Evolutionary conservation across 2,329 filamentous ascomycete genomes (phyloP).

Genomic region (Aspergillus sp.): DNA sequence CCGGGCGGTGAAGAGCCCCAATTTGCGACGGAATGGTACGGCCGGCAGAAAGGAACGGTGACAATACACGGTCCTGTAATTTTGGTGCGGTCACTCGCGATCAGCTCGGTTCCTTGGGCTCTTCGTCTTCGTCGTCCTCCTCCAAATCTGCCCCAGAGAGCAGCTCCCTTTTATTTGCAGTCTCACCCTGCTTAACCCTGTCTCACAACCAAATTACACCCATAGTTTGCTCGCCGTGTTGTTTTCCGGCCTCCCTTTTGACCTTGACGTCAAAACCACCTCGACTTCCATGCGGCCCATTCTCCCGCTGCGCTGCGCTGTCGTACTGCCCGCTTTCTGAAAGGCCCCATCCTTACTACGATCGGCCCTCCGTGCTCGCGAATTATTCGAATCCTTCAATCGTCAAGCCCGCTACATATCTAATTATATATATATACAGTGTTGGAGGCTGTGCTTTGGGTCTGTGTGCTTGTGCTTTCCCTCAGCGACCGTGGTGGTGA

Average conservation of each 20-base stretch:
- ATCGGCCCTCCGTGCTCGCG: constrained; percentile 2
- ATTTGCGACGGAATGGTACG: constrained; percentile 5
- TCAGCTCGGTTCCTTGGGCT: constrained; percentile 9
- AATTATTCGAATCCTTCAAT: constrained; percentile 19
- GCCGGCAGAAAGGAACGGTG: constrained; percentile 16
- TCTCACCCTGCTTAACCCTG: constrained; percentile 6
- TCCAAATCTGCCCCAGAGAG: constrained; percentile 3
- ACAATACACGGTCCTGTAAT: constrained; percentile 5
- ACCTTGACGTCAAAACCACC: constrained; percentile 17
- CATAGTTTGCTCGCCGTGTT: constrained; percentile 11
- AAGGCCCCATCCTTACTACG: constrained; percentile 21
- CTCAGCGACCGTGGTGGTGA: constrained; percentile 25
- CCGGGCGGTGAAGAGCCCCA: constrained; percentile 2
- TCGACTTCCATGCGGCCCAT: constrained; percentile 33
- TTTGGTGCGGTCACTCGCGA: constrained; percentile 5
- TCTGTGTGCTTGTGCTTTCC: constrained; percentile 1
- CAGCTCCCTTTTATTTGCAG: constrained; percentile 5
- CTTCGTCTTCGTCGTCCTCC: constrained; percentile 17
- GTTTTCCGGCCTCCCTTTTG: constrained; percentile 4
- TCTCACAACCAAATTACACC: constrained; percentile 1
- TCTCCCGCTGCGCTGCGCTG: constrained; percentile 30
- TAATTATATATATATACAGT: background rate
- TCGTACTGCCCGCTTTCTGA: constrained; percentile 36
- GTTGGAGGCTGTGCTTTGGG: constrained; percentile 14
- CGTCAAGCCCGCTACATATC: background rate